phyloP scores from a whole-genome alignment of 306 rosid species.

The Sicyos edulis region DNA sequence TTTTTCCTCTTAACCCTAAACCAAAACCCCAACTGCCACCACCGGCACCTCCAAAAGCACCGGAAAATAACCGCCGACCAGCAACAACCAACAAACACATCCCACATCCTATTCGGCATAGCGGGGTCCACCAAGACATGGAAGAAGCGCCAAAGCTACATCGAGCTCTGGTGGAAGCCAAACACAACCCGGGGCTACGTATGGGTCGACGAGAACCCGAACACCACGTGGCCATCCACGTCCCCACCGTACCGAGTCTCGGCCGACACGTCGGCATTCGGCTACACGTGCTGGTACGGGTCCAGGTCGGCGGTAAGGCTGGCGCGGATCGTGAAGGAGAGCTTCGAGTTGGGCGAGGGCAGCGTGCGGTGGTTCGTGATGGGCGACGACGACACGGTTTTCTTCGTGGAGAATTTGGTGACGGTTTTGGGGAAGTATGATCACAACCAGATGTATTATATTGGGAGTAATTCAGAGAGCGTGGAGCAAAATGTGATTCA shows the following conservation, averaged over 20 bases:
- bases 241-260: slow-evolving; percentile 45
- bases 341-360: slow-evolving; percentile 47
- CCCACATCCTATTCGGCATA: slow-evolving; percentile 60
- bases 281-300: slow-evolving; percentile 51
- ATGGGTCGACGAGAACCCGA: slow-evolving; percentile 48
- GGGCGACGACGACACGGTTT: slow-evolving; percentile 85
- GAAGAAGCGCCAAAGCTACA: slow-evolving; percentile 41
- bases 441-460: slow-evolving; percentile 65
- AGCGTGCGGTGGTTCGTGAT: slow-evolving; percentile 74
- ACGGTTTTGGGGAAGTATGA: too few species aligned
- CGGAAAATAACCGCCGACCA: neutral
- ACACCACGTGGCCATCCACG: slow-evolving; percentile 38
- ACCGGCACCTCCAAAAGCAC: slow-evolving; percentile 10
- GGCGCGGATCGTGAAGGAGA: slow-evolving; percentile 69
- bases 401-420: slow-evolving; percentile 50
- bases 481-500: slow-evolving; percentile 53
- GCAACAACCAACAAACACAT: slow-evolving; percentile 35
- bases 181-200: slow-evolving; percentile 46
- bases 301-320: slow-evolving; percentile 59
- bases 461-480: slow-evolving; percentile 71
- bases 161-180: slow-evolving; percentile 57
- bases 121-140: slow-evolving; percentile 47
- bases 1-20: slow-evolving; percentile 30
- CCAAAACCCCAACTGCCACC: slow-evolving; percentile 17
- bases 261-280: slow-evolving; percentile 40